phyloP scores from a whole-genome alignment of 305 asterid genomes.

The Caryopteris hybrid region DNA sequence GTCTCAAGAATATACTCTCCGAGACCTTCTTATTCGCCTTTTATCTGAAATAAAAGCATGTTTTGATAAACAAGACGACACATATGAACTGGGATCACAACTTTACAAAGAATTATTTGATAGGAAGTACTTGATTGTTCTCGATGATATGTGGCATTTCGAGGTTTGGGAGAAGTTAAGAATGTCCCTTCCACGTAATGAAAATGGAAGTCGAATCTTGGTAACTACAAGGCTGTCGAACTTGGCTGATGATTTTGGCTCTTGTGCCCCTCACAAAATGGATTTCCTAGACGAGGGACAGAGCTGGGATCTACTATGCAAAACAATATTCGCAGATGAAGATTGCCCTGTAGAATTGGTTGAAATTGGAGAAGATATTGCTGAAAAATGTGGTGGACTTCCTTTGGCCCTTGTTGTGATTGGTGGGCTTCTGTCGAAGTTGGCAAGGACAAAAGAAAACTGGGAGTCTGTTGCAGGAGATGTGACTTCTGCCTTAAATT shows the following conservation, averaged over 20 bases:
- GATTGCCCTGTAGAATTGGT: constrained; percentile 5
- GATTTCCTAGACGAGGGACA: background rate
- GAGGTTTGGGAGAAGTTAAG: background rate
- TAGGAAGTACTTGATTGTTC: constrained; percentile 9
- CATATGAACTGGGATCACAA: background rate
- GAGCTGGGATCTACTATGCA: constrained; percentile 10
- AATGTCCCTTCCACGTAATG: background rate
- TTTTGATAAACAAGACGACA: background rate
- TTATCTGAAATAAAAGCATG: background rate
- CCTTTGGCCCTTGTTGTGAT: constrained; percentile 21
- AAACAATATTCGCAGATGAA: background rate
- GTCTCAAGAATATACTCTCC: background rate
- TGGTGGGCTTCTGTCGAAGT: constrained; percentile 22
- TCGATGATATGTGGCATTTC: constrained; percentile 15
- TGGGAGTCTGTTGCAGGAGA: constrained; percentile 17
- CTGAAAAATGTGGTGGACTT: constrained; percentile 16
- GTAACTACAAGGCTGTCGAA: constrained; percentile 17
- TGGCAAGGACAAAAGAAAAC: constrained; percentile 3
- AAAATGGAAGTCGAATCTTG: constrained; percentile 8
- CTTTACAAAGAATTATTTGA: constrained; percentile 8
- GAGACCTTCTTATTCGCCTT: background rate
- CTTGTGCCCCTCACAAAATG: constrained; percentile 1
- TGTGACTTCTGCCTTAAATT: constrained; percentile 12
- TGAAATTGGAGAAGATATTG: constrained; percentile 6
- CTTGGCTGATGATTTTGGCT: background rate